These are phyloP conservation scores for Ustulina deusta DNA, from an alignment of 2,329 filamentous ascomycete species.

Conservation along the genomic window DNA sequence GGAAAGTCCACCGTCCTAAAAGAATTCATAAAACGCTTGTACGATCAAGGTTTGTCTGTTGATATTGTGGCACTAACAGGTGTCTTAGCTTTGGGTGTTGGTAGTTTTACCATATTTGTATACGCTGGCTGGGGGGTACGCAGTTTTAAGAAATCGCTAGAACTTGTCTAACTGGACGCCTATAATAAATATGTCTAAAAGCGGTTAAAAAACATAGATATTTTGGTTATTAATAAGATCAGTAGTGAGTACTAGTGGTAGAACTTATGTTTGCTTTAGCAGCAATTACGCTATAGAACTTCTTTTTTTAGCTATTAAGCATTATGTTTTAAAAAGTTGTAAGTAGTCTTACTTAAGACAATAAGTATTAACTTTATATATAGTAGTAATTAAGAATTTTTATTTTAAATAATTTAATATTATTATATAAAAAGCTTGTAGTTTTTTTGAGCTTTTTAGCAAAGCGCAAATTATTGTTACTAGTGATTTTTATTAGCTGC, in stretches of 20 bases:
- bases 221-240: conserved; percentile 74
- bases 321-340: not conserved
- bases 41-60: conserved; percentile 54
- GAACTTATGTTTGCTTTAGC: not conserved
- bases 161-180: conserved; percentile 50
- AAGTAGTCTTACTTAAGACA: not conserved
- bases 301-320: not conserved
- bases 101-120: conserved; percentile 67
- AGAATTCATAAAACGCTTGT: conserved; percentile 58
- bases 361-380: not conserved
- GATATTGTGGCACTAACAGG: conserved; percentile 70
- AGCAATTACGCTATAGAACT: not conserved
- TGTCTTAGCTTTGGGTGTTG: conserved; percentile 67
- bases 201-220: conserved; percentile 60
- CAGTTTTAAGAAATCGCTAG: conserved; percentile 57
- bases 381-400: conserved; percentile 65
- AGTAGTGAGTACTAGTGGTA: conserved; percentile 55
- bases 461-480: conserved; percentile 68
- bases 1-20: conserved; percentile 69
- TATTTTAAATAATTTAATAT: conserved; percentile 64
- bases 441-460: conserved; percentile 49
- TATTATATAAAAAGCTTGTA: conserved; percentile 57
- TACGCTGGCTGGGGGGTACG: conserved; percentile 68
- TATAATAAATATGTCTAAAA: conserved; percentile 50
- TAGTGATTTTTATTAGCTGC: conserved; percentile 71